Conservation (phyloP, 805 yeast species). For the Nakazawaea pomicola region DNA sequence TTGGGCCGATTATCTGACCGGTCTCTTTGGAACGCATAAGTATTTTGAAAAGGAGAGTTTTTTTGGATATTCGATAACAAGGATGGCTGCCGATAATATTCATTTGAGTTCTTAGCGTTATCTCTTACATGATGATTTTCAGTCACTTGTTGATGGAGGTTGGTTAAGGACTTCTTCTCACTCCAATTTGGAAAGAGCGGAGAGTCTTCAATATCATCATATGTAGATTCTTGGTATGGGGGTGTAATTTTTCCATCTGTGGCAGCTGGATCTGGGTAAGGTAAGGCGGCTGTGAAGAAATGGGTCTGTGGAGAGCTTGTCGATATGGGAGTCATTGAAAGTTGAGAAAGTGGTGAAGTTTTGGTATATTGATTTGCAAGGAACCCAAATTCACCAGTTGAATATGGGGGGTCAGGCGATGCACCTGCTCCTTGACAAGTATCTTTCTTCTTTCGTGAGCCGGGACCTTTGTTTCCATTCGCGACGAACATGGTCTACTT, state of each 20-base stretch:
- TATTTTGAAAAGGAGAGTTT: slow-evolving; percentile 5
- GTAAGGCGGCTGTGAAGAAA: background rate
- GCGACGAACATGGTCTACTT: no score
- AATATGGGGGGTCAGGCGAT: no score
- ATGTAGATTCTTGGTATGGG: no score
- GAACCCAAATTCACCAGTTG: no score
- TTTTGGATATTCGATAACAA: background rate
- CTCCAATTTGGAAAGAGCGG: slow-evolving; percentile 7
- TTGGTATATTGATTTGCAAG: background rate
- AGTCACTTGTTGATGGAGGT: background rate
- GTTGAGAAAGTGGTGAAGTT: background rate
- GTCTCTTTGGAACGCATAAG: background rate
- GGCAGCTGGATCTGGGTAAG: no score
- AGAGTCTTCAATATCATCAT: slow-evolving; percentile 4
- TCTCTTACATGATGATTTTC: no score
- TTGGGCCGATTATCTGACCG: background rate
- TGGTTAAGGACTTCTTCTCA: background rate
- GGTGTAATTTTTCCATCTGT: no score
- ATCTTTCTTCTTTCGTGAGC: no score
- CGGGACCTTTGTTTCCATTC: no score
- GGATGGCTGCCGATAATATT: no score
- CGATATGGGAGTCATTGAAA: background rate
- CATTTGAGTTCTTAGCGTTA: no score
- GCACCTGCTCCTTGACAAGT: no score
- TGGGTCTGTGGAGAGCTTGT: background rate